phyloP scores from a whole-genome alignment of 805 yeast genomes.

The Naumovozyma baii region DNA sequence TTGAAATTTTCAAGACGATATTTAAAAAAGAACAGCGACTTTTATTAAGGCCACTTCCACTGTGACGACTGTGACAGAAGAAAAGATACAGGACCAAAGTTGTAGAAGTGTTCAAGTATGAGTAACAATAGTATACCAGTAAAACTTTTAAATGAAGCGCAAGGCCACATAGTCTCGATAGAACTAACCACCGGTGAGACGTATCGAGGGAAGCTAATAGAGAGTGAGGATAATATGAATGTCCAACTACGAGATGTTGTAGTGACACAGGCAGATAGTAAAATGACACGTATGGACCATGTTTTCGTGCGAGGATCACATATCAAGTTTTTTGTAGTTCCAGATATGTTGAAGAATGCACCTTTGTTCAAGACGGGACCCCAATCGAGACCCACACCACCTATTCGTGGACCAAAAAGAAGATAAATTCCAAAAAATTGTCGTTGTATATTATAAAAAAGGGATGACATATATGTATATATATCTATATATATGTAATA shows the following conservation, averaged over 20 bases:
- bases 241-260: slow-evolving; percentile 75
- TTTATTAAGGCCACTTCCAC: too few species aligned
- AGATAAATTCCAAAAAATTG: slow-evolving; percentile 12
- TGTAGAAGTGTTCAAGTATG: not conserved
- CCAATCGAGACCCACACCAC: slow-evolving; percentile 57
- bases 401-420: slow-evolving; percentile 51
- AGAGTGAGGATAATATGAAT: slow-evolving; percentile 92
- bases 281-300: slow-evolving; percentile 64
- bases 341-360: slow-evolving; percentile 80
- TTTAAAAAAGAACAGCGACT: too few species aligned
- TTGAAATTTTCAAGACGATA: too few species aligned
- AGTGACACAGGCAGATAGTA: slow-evolving; percentile 68
- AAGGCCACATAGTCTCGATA: slow-evolving; percentile 75
- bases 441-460: too few species aligned
- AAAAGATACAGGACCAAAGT: too few species aligned
- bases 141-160: slow-evolving; percentile 77
- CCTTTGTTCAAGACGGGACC: slow-evolving; percentile 66
- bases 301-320: slow-evolving; percentile 90
- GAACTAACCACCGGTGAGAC: slow-evolving; percentile 81
- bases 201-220: slow-evolving; percentile 78
- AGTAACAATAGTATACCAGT: slow-evolving; percentile 46
- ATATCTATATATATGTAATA: not conserved
- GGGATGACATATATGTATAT: not conserved
- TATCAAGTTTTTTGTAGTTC: slow-evolving; percentile 73
- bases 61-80: too few species aligned